Evolutionary conservation across 2,329 filamentous ascomycete genomes (phyloP), one percentile per base, ranked within the genome.

Genomic region (Tolypocladium album): DNA sequence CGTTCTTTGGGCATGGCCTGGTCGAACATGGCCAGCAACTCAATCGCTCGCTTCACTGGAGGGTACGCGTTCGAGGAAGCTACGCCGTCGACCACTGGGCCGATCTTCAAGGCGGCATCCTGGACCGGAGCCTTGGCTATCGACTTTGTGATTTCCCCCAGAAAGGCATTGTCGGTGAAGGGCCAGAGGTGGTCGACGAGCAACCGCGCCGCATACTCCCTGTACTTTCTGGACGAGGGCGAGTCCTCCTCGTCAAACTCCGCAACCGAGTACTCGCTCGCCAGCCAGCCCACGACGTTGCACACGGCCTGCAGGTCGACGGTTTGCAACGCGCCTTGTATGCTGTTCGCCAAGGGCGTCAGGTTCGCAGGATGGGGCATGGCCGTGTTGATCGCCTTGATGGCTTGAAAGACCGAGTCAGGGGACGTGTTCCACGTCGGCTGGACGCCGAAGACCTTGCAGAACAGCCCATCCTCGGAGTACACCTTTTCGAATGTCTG

Each of bases 1-100:
- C 83, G 76, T 67, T 86, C 83, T 58, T 85, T 86, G 1, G 83
- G 83, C 82, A 86, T 85, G 45, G 81, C 80, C 63, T 82, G 81
- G 64, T 87, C 85, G 66, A 87, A 87, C 79, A 85, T 78, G 60
- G 78, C 74, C 11, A 88, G 71, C 24, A 88, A 73, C 63, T 84
- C 82, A 12, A 86, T 73, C 0, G 84, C 84, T 38, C 77, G 77
- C 65, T 82, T 84, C 8, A 85, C 81, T 1, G 82, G 75, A 0
- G 83, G 81, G 63, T 83, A 81, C 0, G 83, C 82, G 64, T 83
- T 85, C 1, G 83, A 83, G 1, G 81, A 80, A 1, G 80, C 75
- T 1, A 79, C 72, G 13, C 77, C 79, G 31, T 78, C 76, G 1
- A 78, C 71, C 2, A 79, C 77, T 0, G 79, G 77, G 0, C 73